Evolutionary conservation across 2,329 filamentous ascomycete species (phyloP), one percentile per base, ranked within the genome.

Genomic region (Nigrospora oryzae): DNA sequence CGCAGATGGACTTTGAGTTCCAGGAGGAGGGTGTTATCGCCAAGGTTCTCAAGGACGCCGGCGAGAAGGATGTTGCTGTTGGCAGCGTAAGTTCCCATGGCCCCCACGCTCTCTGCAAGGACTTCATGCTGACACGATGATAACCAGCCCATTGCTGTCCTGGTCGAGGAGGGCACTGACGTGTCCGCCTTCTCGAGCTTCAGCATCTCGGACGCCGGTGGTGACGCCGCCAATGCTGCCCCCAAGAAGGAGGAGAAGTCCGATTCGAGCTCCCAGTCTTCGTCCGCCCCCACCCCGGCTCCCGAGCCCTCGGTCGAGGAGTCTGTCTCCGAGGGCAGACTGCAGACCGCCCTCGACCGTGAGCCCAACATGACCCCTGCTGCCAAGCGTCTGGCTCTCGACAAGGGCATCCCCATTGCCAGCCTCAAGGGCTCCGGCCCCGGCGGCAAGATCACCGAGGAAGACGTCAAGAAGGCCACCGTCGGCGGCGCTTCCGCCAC

Each of bases 1-100:
- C 93, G 53, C 93, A 97, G 75, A 98, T 98, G 93, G 93, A 98
- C 75, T 97, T 98, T 66, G 93, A 98, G 71, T 97, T 95, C 71
- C 93, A 98, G 71, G 93, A 98, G 62, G 93, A 97, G 65, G 93
- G 91, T 74, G 79, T 95, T 49, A 77, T 98, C 56, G 91, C 93
- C 60, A 95, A 95, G 79, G 79, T 97, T 52, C 75, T 98, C 62
- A 93, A 89, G 73, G 86, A 95, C 38, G 84, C 85, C 49, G 94
- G 94, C 54, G 85, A 84, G 68, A 98, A 97, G 77, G 93, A 98
- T 65, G 74, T 98, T 51, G 67, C 91, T 30, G 89, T 98, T 59
- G 93, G 93, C 66, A 93, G 86, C 69, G 93, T 98, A 81, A 73
- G 89, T 42, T 42, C 39, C 33, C 34, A 11, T 39, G 14, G 13